Conservation (phyloP, 768 basidiomycete species). For the Naganishia kalamii region DNA sequence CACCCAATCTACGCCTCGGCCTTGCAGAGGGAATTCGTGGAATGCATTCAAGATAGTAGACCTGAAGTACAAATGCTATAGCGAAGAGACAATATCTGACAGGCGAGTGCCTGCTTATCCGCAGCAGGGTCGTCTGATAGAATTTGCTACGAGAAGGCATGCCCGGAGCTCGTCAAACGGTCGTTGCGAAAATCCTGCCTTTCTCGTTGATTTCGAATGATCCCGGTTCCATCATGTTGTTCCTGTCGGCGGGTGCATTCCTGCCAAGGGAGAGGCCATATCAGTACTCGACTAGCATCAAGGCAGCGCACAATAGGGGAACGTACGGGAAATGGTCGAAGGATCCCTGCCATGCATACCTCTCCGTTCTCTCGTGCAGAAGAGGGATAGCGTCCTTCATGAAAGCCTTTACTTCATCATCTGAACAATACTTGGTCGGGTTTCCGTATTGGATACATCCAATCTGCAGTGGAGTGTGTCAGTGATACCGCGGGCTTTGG, state of each 20-base stretch:
- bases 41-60: too few species aligned
- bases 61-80: too few species aligned
- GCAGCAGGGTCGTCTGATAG: too few species aligned
- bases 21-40: too few species aligned
- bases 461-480: neutral
- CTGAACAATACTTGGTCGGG: slow-evolving; percentile 23
- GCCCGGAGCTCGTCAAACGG: neutral
- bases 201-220: neutral
- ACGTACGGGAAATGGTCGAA: slow-evolving; percentile 18
- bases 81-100: too few species aligned
- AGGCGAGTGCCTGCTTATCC: too few species aligned
- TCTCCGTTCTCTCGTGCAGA: slow-evolving; percentile 26
- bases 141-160: too few species aligned
- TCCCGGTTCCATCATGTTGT: slow-evolving; percentile 6
- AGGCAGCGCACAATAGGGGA: neutral
- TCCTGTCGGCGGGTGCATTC: neutral
- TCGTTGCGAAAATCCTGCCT: neutral
- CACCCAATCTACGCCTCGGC: too few species aligned
- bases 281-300: neutral
- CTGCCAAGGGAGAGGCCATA: neutral
- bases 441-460: slow-evolving; percentile 29
- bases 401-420: slow-evolving; percentile 27
- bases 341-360: slow-evolving; percentile 38
- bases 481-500: too few species aligned
- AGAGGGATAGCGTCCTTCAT: slow-evolving; percentile 31